These are phyloP conservation scores for Ceratobasidium sp. DNA, from an alignment of 1,284 basidiomycete genomes.

Conservation along the genomic window DNA sequence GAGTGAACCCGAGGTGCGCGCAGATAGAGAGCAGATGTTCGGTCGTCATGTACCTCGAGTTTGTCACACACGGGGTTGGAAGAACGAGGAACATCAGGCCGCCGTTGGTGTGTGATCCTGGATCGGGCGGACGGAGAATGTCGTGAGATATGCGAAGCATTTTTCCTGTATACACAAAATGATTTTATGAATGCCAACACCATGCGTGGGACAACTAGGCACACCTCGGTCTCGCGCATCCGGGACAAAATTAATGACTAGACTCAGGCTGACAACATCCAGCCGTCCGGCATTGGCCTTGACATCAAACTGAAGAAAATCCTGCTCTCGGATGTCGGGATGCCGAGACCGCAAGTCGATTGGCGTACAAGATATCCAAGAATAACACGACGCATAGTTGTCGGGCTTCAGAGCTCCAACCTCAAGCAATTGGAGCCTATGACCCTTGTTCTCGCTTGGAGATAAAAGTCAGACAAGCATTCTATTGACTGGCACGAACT, in stretches of 20 bases:
- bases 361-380: constrained; percentile 75
- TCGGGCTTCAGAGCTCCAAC: constrained; percentile 85
- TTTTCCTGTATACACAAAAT: constrained; percentile 61
- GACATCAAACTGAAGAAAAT: constrained; percentile 72
- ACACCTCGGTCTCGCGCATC: constrained; percentile 75
- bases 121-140: constrained; percentile 56
- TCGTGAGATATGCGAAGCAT: constrained; percentile 74
- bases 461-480: too few species aligned
- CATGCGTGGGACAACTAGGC: constrained; percentile 41
- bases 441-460: background rate
- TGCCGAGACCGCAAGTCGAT: constrained; percentile 87
- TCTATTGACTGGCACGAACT: background rate
- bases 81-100: constrained; percentile 79
- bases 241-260: constrained; percentile 90
- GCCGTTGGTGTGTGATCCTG: constrained; percentile 40
- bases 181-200: too few species aligned
- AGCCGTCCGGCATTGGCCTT: constrained; percentile 61
- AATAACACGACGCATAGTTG: constrained; percentile 70
- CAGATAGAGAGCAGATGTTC: constrained; percentile 67
- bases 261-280: constrained; percentile 81
- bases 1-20: constrained; percentile 66
- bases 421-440: constrained; percentile 63
- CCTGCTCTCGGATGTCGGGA: constrained; percentile 77
- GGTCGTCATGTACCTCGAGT: constrained; percentile 79
- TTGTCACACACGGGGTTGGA: constrained; percentile 79